These are phyloP conservation scores for Silene noctiflora DNA, from an alignment of 179 eudicot species.

Conservation along the genomic window DNA sequence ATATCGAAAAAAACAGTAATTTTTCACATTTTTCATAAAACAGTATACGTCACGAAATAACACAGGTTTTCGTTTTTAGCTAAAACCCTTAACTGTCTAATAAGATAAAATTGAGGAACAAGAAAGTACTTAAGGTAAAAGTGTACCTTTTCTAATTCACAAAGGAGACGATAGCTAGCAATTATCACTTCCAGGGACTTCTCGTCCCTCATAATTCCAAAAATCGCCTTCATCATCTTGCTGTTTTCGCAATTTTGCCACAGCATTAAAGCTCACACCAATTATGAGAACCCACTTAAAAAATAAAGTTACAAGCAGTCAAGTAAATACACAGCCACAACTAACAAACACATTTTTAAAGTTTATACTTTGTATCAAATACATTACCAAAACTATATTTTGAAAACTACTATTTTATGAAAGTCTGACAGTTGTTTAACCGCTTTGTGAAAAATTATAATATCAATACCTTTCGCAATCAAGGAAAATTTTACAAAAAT, in stretches of 20 bases:
- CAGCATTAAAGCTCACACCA: conserved; percentile 7
- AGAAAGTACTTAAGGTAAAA: not conserved
- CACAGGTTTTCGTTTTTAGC: not conserved
- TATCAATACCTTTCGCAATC: not conserved
- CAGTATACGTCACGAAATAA: not conserved
- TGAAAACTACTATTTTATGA: not conserved
- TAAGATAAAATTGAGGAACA: not conserved
- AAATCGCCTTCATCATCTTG: conserved; percentile 74
- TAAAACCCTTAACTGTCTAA: not conserved
- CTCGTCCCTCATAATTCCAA: conserved; percentile 63
- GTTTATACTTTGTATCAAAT: not conserved
- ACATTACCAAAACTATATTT: not conserved
- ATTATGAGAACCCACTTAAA: not conserved
- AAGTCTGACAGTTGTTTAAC: not conserved
- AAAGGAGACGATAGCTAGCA: conserved; percentile 66
- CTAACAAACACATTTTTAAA: not conserved
- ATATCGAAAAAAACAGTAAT: not conserved
- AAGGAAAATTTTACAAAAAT: not conserved
- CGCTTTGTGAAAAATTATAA: no score
- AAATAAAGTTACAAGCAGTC: not conserved
- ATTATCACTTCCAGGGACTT: conserved; percentile 69
- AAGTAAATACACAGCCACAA: not conserved
- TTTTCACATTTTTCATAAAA: not conserved
- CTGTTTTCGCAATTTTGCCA: conserved; percentile 30
- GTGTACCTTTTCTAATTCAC: conserved; percentile 69